Evolutionary conservation across 345 rosid species (phyloP), one percentile per base, ranked within the genome.

Genomic region (Sisymbrium altissimum): DNA sequence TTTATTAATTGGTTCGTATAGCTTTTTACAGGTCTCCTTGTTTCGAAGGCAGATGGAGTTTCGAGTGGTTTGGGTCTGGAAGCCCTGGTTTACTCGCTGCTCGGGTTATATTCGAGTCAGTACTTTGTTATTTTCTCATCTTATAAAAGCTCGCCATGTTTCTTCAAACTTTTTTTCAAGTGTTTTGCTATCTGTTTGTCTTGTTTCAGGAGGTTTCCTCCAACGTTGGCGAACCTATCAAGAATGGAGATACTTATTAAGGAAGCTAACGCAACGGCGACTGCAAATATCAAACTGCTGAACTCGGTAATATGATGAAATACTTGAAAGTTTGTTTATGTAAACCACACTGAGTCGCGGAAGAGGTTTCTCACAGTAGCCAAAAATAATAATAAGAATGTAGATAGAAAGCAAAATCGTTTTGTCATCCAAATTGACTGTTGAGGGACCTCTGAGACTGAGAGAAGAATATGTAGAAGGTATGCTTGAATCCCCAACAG

Each of bases 371-470:
- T 77, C 30, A 53, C 27, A 44, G 15, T 70, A 27, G 52, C 46
- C 5, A 9, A 9, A 52, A n/a, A 44, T 23, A 23, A 41, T 29
- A 29, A 29, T 29, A 29, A 29, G 32, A 9, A 13, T 43, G 87
- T 89, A 91, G 99, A 75, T 95, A 82, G 97, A 91, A 78, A 89
- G 85, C 83, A 92, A 86, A 73, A 29, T 90, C 77, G 39, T 80
- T 61, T 55, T 95, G 58, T 83, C 92, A 15, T 68, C 92, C 57
- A 85, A 76, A 77, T 79, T 95, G 63, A 64, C 91, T 72, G 82
- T 95, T n/a, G 97, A 95, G 82, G 99, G 99, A 73, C 97, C 99
- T n/a, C 77, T 85, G 64, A 85, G 99, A 68, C 80, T 95, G 84
- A 95, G 82, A 79, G 97, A 95, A 71, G 97, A 89, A 74, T 91